Evolutionary conservation across 495 filamentous ascomycete genomes (phyloP), one percentile per base, ranked within the genome.

Genomic region (Jackrogersella multiformis): DNA sequence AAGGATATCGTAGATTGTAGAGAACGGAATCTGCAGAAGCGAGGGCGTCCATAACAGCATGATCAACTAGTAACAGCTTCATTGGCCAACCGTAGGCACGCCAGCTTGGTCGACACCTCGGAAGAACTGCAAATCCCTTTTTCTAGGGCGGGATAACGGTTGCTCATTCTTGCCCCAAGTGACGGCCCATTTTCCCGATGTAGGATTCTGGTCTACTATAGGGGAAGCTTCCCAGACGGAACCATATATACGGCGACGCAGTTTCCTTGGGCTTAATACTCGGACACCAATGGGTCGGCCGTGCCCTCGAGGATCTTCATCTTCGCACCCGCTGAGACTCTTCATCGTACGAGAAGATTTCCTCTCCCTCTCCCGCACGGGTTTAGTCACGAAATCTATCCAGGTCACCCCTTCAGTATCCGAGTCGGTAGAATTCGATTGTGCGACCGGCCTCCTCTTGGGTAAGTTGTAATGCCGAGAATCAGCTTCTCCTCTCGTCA

Each of bases 401-500:
- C 72, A 74, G 44, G 18, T 12, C 9, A 26, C 16, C 9, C 16
- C 21, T n/a, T 13, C 32, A 3, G 18, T 5, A 4, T 60, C 44
- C 9, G 41, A 34, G 12, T 20, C 12, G 1, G 24, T 20, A 15
- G 42, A 49, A 32, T 24, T 41, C 0, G 56, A 44, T 16, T 38
- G 63, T 1, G 72, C 75, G 13, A 73, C 59, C 2, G 69, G 46
- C 13, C 76, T 67, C 20, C 80, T 73, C 5, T 41, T 39, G 15
- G 78, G 76, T 1, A 76, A 41, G 5, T 51, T 51, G 61, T 72
- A 77, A 30, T 72, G 70, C 2, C 49, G 23, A 5, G 80, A 79
- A 52, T 56, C 76, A 74, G 81, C 84, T 64, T 73, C 79, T 2
- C 90, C 93, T 9, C 76, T 68, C 0, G 87, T 80, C 9, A 96